phyloP scores from a whole-genome alignment of 1,284 basidiomycete genomes.

The Ustilago trichophora region DNA sequence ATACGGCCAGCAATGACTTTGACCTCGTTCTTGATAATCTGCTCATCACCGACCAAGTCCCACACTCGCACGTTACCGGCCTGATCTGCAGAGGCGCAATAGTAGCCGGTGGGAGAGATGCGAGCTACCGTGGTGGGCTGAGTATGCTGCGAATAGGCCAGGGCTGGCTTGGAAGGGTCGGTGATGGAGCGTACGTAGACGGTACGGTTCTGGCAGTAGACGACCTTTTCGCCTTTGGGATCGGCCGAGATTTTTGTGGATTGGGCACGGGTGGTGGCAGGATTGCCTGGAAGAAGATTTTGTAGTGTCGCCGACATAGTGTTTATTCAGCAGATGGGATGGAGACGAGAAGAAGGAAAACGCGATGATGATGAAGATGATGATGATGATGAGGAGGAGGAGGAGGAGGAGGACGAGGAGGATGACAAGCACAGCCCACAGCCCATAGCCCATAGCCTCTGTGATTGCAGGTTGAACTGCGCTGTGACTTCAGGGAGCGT shows the following conservation, averaged over 20 bases:
- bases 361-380: background rate
- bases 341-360: background rate
- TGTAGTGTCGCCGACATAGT: constrained; percentile 44
- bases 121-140: constrained; percentile 87
- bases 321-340: background rate
- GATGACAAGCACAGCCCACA: constrained; percentile 8
- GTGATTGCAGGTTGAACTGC: too few species aligned
- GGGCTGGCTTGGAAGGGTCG: constrained; percentile 64
- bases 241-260: constrained; percentile 80
- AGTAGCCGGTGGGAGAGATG: constrained; percentile 92
- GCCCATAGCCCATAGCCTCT: too few species aligned
- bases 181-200: constrained; percentile 71
- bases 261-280: constrained; percentile 71
- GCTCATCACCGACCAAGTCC: constrained; percentile 90
- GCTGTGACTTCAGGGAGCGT: background rate
- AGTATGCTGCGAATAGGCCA: constrained; percentile 80
- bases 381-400: background rate
- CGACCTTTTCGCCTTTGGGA: constrained; percentile 77
- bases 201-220: constrained; percentile 85
- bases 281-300: constrained; percentile 51
- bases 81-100: constrained; percentile 78
- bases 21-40: constrained; percentile 75
- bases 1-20: constrained; percentile 83
- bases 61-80: constrained; percentile 76
- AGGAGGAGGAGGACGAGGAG: too few species aligned